These are phyloP conservation scores for Suhomyces sp. DNA, from an alignment of 805 yeast species.

Conservation along the genomic window DNA sequence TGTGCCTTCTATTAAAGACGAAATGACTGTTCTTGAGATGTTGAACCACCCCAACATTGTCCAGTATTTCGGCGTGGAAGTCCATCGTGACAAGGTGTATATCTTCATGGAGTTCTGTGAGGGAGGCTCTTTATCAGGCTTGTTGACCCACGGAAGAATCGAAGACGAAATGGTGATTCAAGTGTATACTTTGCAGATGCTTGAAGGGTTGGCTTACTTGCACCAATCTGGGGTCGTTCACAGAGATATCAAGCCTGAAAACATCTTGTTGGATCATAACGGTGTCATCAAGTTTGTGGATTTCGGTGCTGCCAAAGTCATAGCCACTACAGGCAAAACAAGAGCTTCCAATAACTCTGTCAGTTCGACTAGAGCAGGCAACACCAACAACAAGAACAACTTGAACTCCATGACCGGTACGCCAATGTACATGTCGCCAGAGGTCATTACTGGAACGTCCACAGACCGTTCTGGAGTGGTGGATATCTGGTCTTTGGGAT, in stretches of 20 bases:
- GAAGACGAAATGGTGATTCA: constrained; percentile 93
- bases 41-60: constrained; percentile 94
- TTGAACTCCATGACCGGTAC: constrained; percentile 75
- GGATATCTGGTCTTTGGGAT: constrained; percentile 96
- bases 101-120: constrained; percentile 97
- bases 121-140: constrained; percentile 85
- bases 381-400: constrained; percentile 15
- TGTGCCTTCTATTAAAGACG: constrained; percentile 88
- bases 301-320: constrained; percentile 95
- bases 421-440: constrained; percentile 99
- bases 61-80: constrained; percentile 95
- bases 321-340: constrained; percentile 57
- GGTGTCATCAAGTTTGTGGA: constrained; percentile 95
- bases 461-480: constrained; percentile 60
- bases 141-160: constrained; percentile 87
- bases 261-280: constrained; percentile 81
- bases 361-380: neutral
- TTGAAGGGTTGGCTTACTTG: constrained; percentile 91
- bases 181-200: constrained; percentile 84
- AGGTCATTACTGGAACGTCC: constrained; percentile 77
- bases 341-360: constrained; percentile 13
- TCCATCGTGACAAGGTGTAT: constrained; percentile 91
- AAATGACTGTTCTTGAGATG: constrained; percentile 94
- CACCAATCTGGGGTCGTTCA: constrained; percentile 96
- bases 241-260: constrained; percentile 94